Conservation (phyloP, 2,329 filamentous ascomycete species). For the Phialophora expanda region DNA sequence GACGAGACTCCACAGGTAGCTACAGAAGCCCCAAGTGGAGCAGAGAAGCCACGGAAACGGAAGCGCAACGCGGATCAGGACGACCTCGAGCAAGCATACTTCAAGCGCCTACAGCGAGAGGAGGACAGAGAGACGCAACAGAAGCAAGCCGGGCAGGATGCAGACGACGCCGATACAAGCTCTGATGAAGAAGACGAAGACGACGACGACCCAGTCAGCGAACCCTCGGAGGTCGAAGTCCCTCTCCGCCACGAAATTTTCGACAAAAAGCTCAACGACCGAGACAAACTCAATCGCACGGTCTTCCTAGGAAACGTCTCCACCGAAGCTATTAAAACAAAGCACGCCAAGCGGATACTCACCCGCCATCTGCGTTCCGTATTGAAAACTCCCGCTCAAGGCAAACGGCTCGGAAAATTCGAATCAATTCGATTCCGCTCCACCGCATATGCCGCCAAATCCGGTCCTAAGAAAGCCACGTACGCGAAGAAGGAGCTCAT, state of each 20-base stretch:
- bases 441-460: conserved; percentile 76
- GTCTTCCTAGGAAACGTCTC: conserved; percentile 94
- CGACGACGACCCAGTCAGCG: conserved; percentile 37
- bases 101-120: conserved; percentile 38
- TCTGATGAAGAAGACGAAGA: conserved; percentile 43
- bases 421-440: conserved; percentile 95
- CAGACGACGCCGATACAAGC: conserved; percentile 43
- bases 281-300: conserved; percentile 83
- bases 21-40: neutral
- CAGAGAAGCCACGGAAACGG: conserved; percentile 43
- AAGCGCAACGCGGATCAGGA: conserved; percentile 41
- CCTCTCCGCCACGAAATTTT: conserved; percentile 49
- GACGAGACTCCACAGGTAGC: neutral
- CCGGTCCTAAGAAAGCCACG: conserved; percentile 90
- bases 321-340: conserved; percentile 78
- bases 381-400: conserved; percentile 59
- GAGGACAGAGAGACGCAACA: conserved; percentile 41
- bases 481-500: conserved; percentile 90
- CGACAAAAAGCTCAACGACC: conserved; percentile 41
- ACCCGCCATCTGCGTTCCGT: conserved; percentile 79
- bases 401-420: conserved; percentile 69
- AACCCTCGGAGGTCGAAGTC: conserved; percentile 36
- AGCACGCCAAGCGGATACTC: conserved; percentile 77
- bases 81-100: conserved; percentile 38
- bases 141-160: conserved; percentile 46